phyloP scores from a whole-genome alignment of 2,329 filamentous ascomycete genomes.

The Botryotinia narcissicola region DNA sequence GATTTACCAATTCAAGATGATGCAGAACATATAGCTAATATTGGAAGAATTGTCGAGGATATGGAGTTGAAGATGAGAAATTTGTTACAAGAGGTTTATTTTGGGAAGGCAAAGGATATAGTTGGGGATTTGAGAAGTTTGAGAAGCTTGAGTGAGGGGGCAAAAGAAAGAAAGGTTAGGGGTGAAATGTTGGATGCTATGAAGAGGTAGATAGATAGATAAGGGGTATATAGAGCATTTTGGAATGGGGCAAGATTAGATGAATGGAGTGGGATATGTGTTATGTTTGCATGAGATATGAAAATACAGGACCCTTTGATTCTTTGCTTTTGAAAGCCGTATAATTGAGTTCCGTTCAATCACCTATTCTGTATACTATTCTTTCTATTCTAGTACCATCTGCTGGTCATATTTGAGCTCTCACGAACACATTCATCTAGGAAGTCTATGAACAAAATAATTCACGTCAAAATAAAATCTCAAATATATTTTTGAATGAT shows the following conservation, averaged over 20 bases:
- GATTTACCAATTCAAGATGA: conserved; percentile 88
- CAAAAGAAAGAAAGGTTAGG: conserved; percentile 80
- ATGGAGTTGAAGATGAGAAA: conserved; percentile 99
- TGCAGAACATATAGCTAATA: conserved; percentile 91
- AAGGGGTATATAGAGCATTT: background rate
- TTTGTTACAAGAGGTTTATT: conserved; percentile 96
- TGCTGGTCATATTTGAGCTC: background rate
- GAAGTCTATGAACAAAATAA: background rate
- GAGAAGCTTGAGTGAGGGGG: conserved; percentile 77
- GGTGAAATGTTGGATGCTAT: conserved; percentile 76
- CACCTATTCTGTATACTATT: background rate
- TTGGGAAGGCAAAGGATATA: conserved; percentile 98
- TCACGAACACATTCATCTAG: background rate
- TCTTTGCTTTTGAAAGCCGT: background rate
- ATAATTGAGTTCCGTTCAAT: background rate
- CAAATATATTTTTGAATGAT: background rate
- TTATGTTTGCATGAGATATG: conserved; percentile 19
- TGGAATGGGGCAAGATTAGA: background rate
- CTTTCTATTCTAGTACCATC: too few species aligned
- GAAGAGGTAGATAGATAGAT: conserved; percentile 32
- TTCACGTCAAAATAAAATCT: background rate
- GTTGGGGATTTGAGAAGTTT: conserved; percentile 92
- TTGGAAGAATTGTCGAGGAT: conserved; percentile 91
- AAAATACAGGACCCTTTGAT: conserved; percentile 8
- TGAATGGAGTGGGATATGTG: background rate